These are phyloP conservation scores for Dryadomyces quercus-mongolicae DNA, from an alignment of 2,329 filamentous ascomycete species.

Conservation along the genomic window DNA sequence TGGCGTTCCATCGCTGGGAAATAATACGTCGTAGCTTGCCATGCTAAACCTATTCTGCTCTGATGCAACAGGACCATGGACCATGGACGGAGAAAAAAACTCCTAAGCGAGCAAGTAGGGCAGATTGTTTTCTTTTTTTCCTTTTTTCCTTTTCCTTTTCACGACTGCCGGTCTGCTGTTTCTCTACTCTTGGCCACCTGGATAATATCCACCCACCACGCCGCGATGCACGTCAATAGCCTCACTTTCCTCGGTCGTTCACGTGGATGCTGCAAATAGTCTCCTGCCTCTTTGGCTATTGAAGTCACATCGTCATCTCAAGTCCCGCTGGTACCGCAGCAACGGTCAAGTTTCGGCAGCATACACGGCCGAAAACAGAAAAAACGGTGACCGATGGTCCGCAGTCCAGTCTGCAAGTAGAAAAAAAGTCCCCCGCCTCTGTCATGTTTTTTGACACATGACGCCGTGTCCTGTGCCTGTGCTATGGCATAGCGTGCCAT, in stretches of 20 bases:
- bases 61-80: no score
- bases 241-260: no score
- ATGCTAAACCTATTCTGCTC: no score
- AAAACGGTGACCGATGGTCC: no score
- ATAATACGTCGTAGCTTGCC: no score
- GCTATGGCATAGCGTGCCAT: no score
- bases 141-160: not conserved
- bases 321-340: not conserved
- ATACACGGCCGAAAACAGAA: not conserved
- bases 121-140: not conserved
- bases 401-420: not conserved
- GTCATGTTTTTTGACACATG: no score
- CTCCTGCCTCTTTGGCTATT: not conserved
- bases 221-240: no score
- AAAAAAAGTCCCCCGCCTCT: not conserved
- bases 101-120: no score
- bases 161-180: not conserved
- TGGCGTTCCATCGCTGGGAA: not conserved
- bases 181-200: not conserved
- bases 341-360: not conserved
- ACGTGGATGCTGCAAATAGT: not conserved
- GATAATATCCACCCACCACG: no score
- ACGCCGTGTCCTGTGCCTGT: no score
- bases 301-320: not conserved
- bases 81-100: no score